Evolutionary conservation across 2,329 filamentous ascomycete species (phyloP).

Genomic region (Aaosphaeria pasadenensis): DNA sequence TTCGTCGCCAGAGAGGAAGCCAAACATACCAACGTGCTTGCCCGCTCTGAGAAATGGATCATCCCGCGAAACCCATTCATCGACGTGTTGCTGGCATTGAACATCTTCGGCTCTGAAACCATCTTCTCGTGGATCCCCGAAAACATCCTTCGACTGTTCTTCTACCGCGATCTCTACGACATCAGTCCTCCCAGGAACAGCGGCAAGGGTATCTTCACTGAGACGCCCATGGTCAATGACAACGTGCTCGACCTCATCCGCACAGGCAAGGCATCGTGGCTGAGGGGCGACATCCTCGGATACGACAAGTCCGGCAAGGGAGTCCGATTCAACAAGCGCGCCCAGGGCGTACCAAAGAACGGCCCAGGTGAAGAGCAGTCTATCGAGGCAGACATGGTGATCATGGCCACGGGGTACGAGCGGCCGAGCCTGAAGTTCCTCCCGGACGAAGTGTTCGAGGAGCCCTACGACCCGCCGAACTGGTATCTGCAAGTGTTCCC

Average conservation of each 20-base stretch:
- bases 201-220: constrained; percentile 72
- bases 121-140: constrained; percentile 76
- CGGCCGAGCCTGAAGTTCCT: constrained; percentile 72
- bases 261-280: constrained; percentile 69
- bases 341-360: constrained; percentile 70
- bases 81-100: constrained; percentile 70
- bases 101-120: constrained; percentile 77
- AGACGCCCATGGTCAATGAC: constrained; percentile 85
- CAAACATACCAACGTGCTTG: constrained; percentile 67
- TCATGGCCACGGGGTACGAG: constrained; percentile 81
- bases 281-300: constrained; percentile 73
- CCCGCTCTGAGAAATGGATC: constrained; percentile 82
- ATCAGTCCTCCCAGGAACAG: constrained; percentile 58
- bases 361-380: constrained; percentile 67
- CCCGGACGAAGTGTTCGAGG: constrained; percentile 67
- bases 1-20: constrained; percentile 69
- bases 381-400: constrained; percentile 70
- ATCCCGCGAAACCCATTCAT: constrained; percentile 77
- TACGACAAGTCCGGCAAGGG: constrained; percentile 63
- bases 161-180: constrained; percentile 77
- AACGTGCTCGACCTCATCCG: constrained; percentile 76
- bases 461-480: constrained; percentile 74
- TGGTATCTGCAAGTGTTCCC: constrained; percentile 91
- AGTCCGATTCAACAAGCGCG: constrained; percentile 68
- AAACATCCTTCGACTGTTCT: constrained; percentile 69